Base-by-base conservation (phyloP, 768 basidiomycete species). In the Lactifluus pinguis region DNA sequence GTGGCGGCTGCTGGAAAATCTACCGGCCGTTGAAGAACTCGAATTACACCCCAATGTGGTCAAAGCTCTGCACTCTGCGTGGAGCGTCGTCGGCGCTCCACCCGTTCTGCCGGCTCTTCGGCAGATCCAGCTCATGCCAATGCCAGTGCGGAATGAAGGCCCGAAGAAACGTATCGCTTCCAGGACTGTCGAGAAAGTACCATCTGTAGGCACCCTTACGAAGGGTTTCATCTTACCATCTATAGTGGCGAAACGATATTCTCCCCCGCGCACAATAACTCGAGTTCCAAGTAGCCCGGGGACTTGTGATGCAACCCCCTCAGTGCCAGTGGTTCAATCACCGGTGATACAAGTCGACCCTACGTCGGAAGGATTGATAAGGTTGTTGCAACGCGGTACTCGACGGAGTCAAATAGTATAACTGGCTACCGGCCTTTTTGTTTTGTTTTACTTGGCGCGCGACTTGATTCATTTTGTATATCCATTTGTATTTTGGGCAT, bases 1-100 rank as follows among this genome's bases (percentile, higher is more conserved):
- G 61, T 62, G 61, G 61, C 15, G 6, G 17, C 14, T 62, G 13
- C 15, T 62, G 19, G 49, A 52, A 38, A 53, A 15, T 17, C 47
- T 62, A 30, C 61, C 56, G 6, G 61, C 51, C 2, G 51, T 62
- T 19, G 56, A 57, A 21, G 19, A 53, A 9, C 29, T 62, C 39
- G 56, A 49, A 30, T 11, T 62, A 2, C 45, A 58, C 15, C 38
- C 45, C 13, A 17, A 29, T 8, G 39, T 52, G 8, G 30, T 34
- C 19, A 25, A 32, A 19, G 56, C 39, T 38, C 32, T 62, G 21
- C 36, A 38, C 32, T 14, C 51, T 9, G 61, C 55, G 7, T 62
- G 55, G 61, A 36, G 48, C 21, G 30, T 53, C 17, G 51, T 17
- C 4, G 45, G 21, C 25, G 61, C 61, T 17, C 56, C 61, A 2